A percentile compares a stretch with the other conserved stretches of the same genome.
Conservation (phyloP, 495 filamentous ascomycete species). For the Emericellopsis terricola region DNA sequence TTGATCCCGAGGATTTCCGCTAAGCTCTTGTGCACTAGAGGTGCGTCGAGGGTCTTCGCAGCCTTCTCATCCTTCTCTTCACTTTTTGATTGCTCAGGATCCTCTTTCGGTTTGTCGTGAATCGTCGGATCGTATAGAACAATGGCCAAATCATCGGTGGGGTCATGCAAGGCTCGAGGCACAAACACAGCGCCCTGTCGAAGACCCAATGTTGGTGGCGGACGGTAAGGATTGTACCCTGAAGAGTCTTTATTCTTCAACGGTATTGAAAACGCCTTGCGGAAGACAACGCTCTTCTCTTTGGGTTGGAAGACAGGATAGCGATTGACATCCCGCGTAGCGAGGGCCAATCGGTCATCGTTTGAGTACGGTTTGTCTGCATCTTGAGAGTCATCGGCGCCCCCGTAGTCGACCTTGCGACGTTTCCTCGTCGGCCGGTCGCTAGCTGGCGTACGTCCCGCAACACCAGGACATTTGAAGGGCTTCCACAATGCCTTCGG, state of each 20-base stretch:
- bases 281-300: constrained; percentile 69
- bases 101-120: constrained; percentile 55
- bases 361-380: constrained; percentile 74
- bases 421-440: constrained; percentile 74
- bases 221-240: constrained; percentile 56
- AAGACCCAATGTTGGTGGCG: constrained; percentile 75
- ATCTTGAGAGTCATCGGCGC: constrained; percentile 55
- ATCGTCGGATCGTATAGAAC: constrained; percentile 91
- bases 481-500: constrained; percentile 48
- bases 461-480: constrained; percentile 85
- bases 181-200: constrained; percentile 70
- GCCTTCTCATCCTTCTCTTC: constrained; percentile 32
- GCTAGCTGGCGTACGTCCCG: constrained; percentile 47
- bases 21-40: constrained; percentile 79
- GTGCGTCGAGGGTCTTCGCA: constrained; percentile 49
- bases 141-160: constrained; percentile 89
- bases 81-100: constrained; percentile 24
- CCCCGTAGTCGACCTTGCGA: constrained; percentile 77
- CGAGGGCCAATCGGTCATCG: constrained; percentile 70
- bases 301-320: constrained; percentile 83
- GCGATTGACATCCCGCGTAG: constrained; percentile 72
- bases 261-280: constrained; percentile 69
- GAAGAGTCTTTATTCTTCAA: constrained; percentile 60
- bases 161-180: constrained; percentile 84
- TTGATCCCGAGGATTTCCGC: constrained; percentile 92